phyloP scores from a whole-genome alignment of 345 rosid species.

The Lenwebbia sp. region DNA sequence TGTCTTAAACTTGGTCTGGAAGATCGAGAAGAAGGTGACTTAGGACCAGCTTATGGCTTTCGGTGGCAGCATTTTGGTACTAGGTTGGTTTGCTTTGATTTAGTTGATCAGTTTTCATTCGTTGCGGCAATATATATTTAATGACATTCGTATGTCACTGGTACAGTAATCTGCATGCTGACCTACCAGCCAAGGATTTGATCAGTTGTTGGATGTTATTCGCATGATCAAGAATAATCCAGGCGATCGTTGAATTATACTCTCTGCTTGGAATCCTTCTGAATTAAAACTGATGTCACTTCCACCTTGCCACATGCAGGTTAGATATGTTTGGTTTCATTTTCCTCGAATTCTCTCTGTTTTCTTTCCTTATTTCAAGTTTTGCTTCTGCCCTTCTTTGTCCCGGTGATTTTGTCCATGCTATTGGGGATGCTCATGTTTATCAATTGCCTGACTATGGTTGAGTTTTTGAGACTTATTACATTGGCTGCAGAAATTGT shows the following conservation, averaged over 20 bases:
- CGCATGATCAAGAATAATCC: conserved; percentile 85
- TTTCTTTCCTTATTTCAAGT: background rate
- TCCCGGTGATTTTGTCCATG: conserved; percentile 78
- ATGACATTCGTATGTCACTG: conserved; percentile 17
- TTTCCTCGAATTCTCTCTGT: background rate
- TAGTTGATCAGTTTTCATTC: background rate
- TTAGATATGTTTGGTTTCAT: conserved; percentile 1
- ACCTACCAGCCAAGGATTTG: conserved; percentile 86
- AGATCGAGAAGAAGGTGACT: conserved; percentile 84
- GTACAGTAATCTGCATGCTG: conserved; percentile 85
- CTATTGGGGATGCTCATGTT: conserved; percentile 80
- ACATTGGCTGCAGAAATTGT: background rate
- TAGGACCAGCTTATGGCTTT: conserved; percentile 92
- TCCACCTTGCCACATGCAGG: conserved; percentile 97
- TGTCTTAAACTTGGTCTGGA: conserved; percentile 50
- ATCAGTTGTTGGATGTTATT: conserved; percentile 78
- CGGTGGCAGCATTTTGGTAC: conserved; percentile 99
- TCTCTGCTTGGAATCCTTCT: conserved; percentile 91
- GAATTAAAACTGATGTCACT: conserved; percentile 86
- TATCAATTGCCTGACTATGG: conserved; percentile 18
- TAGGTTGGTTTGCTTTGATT: conserved; percentile 30
- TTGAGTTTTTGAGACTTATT: background rate
- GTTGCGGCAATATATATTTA: background rate
- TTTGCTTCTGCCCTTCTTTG: conserved; percentile 40
- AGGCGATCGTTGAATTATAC: conserved; percentile 63